Conservation (phyloP, 1,284 basidiomycete genomes). For the Puccinia novopanici region DNA sequence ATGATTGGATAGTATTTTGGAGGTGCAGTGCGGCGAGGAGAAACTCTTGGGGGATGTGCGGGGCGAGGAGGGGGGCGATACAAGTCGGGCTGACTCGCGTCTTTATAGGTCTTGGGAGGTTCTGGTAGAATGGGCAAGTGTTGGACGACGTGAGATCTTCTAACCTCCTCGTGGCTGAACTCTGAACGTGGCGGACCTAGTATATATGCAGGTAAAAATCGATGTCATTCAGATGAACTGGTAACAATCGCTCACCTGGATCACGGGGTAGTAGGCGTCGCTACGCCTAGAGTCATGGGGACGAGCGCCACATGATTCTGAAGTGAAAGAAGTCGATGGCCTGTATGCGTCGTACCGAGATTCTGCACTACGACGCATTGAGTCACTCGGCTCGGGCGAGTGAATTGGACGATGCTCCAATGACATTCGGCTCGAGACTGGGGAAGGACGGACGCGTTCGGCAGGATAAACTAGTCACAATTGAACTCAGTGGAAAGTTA, state of each 20-base stretch:
- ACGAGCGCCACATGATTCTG: conserved; percentile 2
- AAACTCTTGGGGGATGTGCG: not conserved
- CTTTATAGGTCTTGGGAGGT: not conserved
- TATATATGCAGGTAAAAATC: not conserved
- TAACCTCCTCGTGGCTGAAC: not conserved
- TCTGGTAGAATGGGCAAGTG: conserved; percentile 4
- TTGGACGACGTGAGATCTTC: conserved; percentile 24
- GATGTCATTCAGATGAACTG: not conserved
- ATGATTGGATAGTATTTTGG: conserved; percentile 20
- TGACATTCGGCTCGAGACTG: conserved; percentile 2
- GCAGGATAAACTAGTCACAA: conserved; percentile 33
- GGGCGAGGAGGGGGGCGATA: conserved; percentile 32
- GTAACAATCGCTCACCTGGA: conserved; percentile 15
- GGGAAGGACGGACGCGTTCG: conserved; percentile 8
- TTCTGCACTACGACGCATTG: not conserved
- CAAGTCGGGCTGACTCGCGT: conserved; percentile 15
- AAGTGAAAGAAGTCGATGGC: conserved; percentile 13
- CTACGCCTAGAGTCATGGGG: conserved; percentile 6
- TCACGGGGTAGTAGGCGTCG: conserved; percentile 22
- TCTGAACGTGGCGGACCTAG: conserved; percentile 13
- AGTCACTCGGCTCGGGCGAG: not conserved
- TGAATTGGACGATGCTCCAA: conserved; percentile 8
- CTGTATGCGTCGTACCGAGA: conserved; percentile 42
- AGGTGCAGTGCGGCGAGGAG: conserved; percentile 12
- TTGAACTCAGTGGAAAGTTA: not conserved